phyloP scores from a whole-genome alignment of 495 filamentous ascomycete genomes.

The Penicillium arizonense region DNA sequence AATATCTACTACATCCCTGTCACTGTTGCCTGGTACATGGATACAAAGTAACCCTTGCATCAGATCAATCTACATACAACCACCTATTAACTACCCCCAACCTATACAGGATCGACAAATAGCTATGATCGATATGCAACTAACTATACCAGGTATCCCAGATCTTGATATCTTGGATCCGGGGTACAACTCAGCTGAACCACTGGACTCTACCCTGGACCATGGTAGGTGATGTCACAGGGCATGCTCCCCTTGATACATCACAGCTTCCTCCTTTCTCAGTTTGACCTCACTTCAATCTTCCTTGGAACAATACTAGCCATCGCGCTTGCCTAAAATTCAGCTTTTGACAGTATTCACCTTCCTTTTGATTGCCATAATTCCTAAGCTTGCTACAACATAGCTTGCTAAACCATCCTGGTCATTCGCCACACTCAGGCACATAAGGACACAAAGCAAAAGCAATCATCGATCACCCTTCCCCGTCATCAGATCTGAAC shows the following conservation, averaged over 20 bases:
- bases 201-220: background rate
- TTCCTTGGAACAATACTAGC: background rate
- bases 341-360: background rate
- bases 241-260: background rate
- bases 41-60: no score
- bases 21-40: no score
- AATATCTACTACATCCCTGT: no score
- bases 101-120: background rate
- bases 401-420: background rate
- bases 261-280: background rate
- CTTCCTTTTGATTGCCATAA: background rate
- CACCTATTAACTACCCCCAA: background rate
- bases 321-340: background rate
- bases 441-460: background rate
- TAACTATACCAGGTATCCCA: background rate
- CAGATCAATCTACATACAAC: no score
- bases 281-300: background rate
- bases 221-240: background rate
- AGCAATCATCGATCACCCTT: background rate
- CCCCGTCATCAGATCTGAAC: background rate
- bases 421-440: background rate
- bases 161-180: background rate
- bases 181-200: background rate
- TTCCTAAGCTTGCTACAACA: background rate
- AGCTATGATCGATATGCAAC: no score